A percentile compares a stretch with the other conserved stretches of the same genome.
Conservation (phyloP, 2,329 filamentous ascomycete genomes). For the Cladosporium sp. region DNA sequence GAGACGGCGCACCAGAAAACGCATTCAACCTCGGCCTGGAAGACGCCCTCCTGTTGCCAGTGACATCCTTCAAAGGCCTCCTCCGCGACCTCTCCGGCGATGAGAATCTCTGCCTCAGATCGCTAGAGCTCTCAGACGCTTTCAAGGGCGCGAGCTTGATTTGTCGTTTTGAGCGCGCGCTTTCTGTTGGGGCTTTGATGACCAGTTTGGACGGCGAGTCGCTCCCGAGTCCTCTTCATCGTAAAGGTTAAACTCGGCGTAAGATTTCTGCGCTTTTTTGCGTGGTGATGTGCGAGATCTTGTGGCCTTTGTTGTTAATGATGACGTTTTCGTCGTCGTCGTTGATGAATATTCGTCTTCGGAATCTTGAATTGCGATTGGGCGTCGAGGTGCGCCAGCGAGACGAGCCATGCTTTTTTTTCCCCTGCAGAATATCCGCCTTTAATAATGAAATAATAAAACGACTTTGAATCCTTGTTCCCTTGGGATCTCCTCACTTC, state of each 20-base stretch:
- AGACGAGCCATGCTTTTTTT: no score
- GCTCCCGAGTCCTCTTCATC: not conserved
- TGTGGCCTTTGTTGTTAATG: constrained; percentile 12
- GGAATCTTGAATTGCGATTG: no score
- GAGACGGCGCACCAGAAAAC: not conserved
- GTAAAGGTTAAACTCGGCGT: no score
- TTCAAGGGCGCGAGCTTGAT: constrained; percentile 19
- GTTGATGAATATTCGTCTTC: not conserved
- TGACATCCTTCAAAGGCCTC: constrained; percentile 4
- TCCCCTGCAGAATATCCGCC: no score
- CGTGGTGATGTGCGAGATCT: constrained; percentile 11
- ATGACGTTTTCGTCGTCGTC: not conserved
- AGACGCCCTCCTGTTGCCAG: constrained; percentile 1
- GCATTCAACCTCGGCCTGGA: constrained; percentile 2
- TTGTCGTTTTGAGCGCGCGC: constrained; percentile 9
- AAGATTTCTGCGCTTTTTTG: constrained; percentile 3
- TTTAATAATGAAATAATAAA: no score
- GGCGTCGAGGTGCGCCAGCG: no score
- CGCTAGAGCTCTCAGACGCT: constrained; percentile 10
- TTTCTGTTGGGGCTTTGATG: not conserved
- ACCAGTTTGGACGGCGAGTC: not conserved
- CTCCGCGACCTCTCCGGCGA: constrained; percentile 12
- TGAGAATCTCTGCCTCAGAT: constrained; percentile 10
- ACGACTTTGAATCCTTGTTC: no score
- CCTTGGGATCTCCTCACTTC: no score